These are phyloP conservation scores for Rusavskia elegans DNA, from an alignment of 495 filamentous ascomycete genomes.

Conservation along the genomic window DNA sequence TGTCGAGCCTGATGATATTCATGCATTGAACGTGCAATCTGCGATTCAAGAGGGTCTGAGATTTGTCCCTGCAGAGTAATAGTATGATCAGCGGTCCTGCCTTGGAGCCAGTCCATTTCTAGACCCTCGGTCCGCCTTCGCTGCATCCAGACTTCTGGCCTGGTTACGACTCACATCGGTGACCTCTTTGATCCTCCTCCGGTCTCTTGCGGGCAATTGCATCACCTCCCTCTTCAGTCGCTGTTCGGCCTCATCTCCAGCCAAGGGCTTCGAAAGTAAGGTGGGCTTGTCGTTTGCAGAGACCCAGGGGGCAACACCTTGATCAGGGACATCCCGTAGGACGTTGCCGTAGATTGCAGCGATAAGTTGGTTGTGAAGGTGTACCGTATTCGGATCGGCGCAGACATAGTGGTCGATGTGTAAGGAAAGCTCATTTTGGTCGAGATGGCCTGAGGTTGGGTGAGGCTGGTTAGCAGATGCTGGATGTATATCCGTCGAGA, in stretches of 20 bases:
- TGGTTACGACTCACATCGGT: conserved; percentile 30
- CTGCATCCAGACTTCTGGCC: background rate
- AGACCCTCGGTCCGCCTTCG: background rate
- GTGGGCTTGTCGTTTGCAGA: conserved; percentile 84
- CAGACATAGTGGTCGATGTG: conserved; percentile 59
- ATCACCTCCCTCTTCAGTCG: conserved; percentile 86
- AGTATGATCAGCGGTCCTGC: background rate
- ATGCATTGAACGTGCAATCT: conserved; percentile 42
- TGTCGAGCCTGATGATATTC: conserved; percentile 55
- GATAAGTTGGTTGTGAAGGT: conserved; percentile 84
- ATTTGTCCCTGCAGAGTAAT: background rate
- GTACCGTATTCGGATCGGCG: conserved; percentile 51
- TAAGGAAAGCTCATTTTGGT: conserved; percentile 67
- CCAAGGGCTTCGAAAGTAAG: conserved; percentile 58
- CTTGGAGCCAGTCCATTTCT: too few species aligned
- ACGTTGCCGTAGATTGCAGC: conserved; percentile 76
- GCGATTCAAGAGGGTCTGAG: background rate
- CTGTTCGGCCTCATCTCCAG: conserved; percentile 81
- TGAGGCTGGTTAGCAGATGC: background rate
- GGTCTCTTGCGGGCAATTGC: conserved; percentile 72
- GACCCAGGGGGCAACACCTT: conserved; percentile 88
- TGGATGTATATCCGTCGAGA: background rate
- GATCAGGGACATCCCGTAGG: conserved; percentile 75
- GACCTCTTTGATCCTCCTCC: conserved; percentile 73
- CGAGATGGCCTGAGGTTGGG: conserved; percentile 50